Percentiles rank a stretch among this genome's conserved stretches.
Conservation (phyloP, 345 rosid species). For the Populus tremula region DNA sequence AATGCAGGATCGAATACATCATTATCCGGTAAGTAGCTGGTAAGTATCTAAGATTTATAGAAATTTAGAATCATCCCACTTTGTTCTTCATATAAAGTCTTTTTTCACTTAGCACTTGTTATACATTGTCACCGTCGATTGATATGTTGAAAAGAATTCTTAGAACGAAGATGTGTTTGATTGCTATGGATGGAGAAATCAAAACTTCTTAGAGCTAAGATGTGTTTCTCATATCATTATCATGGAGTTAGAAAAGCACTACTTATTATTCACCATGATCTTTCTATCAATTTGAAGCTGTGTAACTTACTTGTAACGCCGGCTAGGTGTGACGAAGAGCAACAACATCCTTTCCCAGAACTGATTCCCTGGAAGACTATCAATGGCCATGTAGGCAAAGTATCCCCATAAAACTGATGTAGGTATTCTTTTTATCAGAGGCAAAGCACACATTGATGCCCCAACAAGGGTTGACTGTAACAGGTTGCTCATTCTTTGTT, state of each 20-base stretch:
- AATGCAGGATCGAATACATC: not conserved
- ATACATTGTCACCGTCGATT: not conserved
- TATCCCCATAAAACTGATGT: constrained; percentile 89
- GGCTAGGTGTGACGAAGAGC: constrained; percentile 66
- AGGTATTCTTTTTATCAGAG: constrained; percentile 61
- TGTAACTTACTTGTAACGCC: constrained; percentile 65
- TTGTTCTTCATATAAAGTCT: not conserved
- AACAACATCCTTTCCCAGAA: constrained; percentile 80
- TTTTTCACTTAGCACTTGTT: not conserved
- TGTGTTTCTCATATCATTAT: not conserved
- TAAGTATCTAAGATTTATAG: not conserved
- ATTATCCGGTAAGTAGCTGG: not conserved
- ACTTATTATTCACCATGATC: not conserved
- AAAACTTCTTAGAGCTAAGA: not conserved
- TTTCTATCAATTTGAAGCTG: not conserved
- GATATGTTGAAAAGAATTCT: not conserved
- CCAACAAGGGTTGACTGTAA: constrained; percentile 75
- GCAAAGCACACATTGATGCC: constrained; percentile 47
- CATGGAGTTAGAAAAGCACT: not conserved
- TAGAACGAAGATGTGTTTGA: not conserved
- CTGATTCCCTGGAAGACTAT: constrained; percentile 83
- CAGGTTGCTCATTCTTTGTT: constrained; percentile 76
- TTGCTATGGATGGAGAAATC: not conserved
- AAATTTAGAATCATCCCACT: not conserved
- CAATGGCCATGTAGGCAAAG: constrained; percentile 88